Percentiles rank a stretch among this genome's conserved stretches.
phyloP scores from a whole-genome alignment of 306 rosid genomes.

The Abrus precatorius region DNA sequence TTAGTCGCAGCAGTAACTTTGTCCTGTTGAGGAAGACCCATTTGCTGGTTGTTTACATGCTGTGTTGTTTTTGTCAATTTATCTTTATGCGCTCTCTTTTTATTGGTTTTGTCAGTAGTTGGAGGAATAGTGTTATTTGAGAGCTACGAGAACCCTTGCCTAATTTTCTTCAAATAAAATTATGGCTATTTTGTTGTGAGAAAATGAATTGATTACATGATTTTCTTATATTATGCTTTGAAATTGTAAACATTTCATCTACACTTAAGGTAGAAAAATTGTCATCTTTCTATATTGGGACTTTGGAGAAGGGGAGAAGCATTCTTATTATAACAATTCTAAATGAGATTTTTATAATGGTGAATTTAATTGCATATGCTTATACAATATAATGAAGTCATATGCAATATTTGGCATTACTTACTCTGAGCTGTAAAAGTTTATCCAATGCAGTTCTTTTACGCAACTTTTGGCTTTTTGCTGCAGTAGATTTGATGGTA shows the following conservation, averaged over 20 bases:
- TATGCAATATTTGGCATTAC: background rate
- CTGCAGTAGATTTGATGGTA: background rate
- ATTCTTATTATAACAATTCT: background rate
- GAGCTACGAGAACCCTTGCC: slow-evolving; percentile 18
- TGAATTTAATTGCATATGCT: background rate
- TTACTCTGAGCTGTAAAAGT: too few relatives aligned
- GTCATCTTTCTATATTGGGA: background rate
- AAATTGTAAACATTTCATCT: background rate
- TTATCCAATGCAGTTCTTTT: too few relatives aligned
- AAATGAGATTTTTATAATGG: background rate
- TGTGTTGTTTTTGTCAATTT: slow-evolving; percentile 10
- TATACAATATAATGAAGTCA: background rate
- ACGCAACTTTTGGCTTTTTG: background rate
- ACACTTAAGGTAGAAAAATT: background rate
- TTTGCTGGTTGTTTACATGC: slow-evolving; percentile 12
- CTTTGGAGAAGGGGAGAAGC: background rate
- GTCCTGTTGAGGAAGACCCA: slow-evolving; percentile 14
- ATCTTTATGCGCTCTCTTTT: background rate
- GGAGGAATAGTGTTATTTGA: slow-evolving; percentile 31
- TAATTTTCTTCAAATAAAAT: slow-evolving; percentile 29
- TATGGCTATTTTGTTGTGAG: slow-evolving; percentile 29
- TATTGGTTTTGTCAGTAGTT: slow-evolving; percentile 19
- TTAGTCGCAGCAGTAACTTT: slow-evolving; percentile 1
- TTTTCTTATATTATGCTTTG: slow-evolving; percentile 8
- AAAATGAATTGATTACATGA: slow-evolving; percentile 3